These are phyloP conservation scores for Dactylellina sp. DNA, from an alignment of 2,329 filamentous ascomycete species.

Conservation along the genomic window DNA sequence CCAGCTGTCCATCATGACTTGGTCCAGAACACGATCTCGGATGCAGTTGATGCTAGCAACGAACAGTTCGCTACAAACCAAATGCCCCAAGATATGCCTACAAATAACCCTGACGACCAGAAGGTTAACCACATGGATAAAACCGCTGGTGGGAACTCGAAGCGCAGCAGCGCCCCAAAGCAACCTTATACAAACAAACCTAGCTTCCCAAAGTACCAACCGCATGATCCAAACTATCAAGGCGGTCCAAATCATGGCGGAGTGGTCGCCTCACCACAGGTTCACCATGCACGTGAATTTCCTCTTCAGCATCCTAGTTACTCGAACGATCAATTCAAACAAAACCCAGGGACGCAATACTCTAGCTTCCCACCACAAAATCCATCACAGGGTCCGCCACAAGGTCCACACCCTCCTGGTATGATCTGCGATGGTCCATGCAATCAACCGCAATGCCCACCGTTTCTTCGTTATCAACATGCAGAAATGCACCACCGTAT, in stretches of 20 bases:
- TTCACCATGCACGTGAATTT: slow-evolving; percentile 5
- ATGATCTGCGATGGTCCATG: slow-evolving; percentile 48
- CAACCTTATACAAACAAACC: slow-evolving; percentile 11
- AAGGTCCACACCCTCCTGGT: slow-evolving; percentile 18
- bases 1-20: too few species aligned
- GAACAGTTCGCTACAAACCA: background rate
- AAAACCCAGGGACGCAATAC: slow-evolving; percentile 8
- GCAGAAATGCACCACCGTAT: slow-evolving; percentile 31
- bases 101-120: slow-evolving; percentile 2
- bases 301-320: slow-evolving; percentile 7
- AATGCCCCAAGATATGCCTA: slow-evolving; percentile 14
- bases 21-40: background rate
- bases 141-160: background rate
- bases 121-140: slow-evolving; percentile 25
- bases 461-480: slow-evolving; percentile 12
- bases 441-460: slow-evolving; percentile 44
- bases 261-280: background rate
- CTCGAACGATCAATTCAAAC: slow-evolving; percentile 25
- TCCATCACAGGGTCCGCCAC: background rate
- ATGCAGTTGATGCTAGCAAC: background rate
- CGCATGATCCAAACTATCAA: slow-evolving; percentile 12
- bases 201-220: slow-evolving; percentile 10
- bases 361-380: slow-evolving; percentile 14
- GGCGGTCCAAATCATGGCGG: too few species aligned
- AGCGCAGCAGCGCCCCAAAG: slow-evolving; percentile 14